A percentile compares a stretch with the other conserved stretches of the same genome.
phyloP scores from a whole-genome alignment of 2,329 filamentous ascomycete species.

The Sporothrix globosa region DNA sequence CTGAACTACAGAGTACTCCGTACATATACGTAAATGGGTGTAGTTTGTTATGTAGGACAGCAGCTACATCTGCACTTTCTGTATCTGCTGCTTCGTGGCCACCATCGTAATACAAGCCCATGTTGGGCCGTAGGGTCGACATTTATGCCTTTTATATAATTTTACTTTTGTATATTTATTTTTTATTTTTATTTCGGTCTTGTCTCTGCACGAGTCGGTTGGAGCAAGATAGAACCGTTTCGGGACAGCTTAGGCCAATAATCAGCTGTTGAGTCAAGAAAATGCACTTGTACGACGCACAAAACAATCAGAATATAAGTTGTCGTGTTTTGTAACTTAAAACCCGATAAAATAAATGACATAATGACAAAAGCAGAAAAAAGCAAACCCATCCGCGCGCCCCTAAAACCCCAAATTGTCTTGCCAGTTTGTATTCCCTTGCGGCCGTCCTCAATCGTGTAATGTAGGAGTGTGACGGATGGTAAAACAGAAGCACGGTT shows the following conservation, averaged over 20 bases:
- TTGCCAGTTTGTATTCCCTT: conserved; percentile 20
- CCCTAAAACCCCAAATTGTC: conserved; percentile 17
- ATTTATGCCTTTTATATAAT: conserved; percentile 9
- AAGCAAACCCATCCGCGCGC: not conserved
- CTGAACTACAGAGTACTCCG: not conserved
- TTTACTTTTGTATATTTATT: not conserved
- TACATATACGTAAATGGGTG: not conserved
- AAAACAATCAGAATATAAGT: not conserved
- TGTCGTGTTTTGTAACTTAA: not conserved
- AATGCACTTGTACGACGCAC: not conserved
- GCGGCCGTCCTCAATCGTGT: conserved; percentile 9
- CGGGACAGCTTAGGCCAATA: not conserved
- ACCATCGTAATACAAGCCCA: conserved; percentile 10
- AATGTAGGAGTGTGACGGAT: not conserved
- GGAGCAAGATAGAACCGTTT: conserved; percentile 5
- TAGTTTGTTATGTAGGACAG: not conserved
- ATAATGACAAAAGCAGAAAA: not conserved
- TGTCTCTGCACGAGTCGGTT: conserved; percentile 8
- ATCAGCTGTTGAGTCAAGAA: not conserved
- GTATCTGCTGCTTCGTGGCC: not conserved
- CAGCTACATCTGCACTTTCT: not conserved
- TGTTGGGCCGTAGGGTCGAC: conserved; percentile 9
- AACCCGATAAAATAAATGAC: not conserved
- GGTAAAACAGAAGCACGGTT: not conserved
- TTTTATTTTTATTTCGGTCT: too few relatives aligned